Percentiles rank a stretch among this genome's conserved stretches.
phyloP scores from a whole-genome alignment of 1,284 basidiomycete species.

The Caloboletus inedulis region DNA sequence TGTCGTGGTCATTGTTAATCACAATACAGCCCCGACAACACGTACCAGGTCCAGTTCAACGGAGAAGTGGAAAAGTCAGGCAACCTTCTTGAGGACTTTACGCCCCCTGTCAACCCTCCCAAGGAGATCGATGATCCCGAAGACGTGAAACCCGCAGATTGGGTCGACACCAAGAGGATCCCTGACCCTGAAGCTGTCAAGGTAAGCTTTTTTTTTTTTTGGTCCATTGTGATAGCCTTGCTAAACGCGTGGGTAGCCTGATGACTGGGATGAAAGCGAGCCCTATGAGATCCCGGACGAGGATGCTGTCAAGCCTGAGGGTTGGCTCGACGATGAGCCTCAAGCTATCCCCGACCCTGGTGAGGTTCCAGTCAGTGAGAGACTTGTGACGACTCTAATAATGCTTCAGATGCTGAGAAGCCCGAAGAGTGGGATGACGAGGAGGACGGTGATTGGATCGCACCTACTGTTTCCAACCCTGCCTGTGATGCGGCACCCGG shows the following conservation, averaged over 20 bases:
- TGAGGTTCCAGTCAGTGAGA: conserved; percentile 28
- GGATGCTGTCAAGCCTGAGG: conserved; percentile 87
- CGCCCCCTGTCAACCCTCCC: conserved; percentile 90
- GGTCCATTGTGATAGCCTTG: background rate
- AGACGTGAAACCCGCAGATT: conserved; percentile 88
- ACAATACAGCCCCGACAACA: conserved; percentile 79
- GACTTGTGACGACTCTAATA: conserved; percentile 8
- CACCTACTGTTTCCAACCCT: conserved; percentile 86
- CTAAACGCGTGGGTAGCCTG: conserved; percentile 51
- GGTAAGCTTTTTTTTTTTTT: conserved; percentile 38
- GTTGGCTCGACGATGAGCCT: conserved; percentile 93
- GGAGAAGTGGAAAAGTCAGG: conserved; percentile 80
- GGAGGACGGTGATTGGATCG: conserved; percentile 98
- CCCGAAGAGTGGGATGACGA: conserved; percentile 99
- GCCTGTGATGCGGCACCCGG: conserved; percentile 88
- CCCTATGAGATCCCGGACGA: conserved; percentile 88
- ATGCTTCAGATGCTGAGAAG: conserved; percentile 74
- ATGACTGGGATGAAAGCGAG: conserved; percentile 95
- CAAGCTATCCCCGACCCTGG: conserved; percentile 84
- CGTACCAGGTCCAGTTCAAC: conserved; percentile 92
- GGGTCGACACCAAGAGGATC: conserved; percentile 91
- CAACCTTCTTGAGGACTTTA: conserved; percentile 90
- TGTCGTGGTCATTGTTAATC: background rate
- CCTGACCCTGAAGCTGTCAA: conserved; percentile 83
- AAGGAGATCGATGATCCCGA: conserved; percentile 92